Evolutionary conservation across 108 stramenopile species (phyloP).

Genomic region (Poteriospumella lacustris): DNA sequence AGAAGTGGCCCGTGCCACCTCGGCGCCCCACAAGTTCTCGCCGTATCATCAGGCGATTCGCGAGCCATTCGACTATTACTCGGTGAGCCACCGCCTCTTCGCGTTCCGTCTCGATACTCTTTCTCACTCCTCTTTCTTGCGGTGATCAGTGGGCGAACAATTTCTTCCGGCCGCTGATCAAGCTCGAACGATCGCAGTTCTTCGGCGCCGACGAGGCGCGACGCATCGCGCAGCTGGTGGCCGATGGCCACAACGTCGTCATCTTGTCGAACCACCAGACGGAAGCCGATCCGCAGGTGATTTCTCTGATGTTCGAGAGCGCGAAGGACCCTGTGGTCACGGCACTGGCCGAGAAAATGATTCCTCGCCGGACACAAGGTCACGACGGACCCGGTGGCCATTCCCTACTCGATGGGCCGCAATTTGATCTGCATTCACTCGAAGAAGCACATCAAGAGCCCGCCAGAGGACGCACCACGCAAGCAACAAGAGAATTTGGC

Average conservation of each 20-base stretch:
- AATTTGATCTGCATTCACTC: conserved; percentile 64
- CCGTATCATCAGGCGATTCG: not conserved
- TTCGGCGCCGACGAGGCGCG: conserved; percentile 68
- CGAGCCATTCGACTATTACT: not conserved
- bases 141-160: conserved; percentile 76
- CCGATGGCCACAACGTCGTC: conserved; percentile 78
- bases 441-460: conserved; percentile 91
- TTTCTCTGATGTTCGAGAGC: conserved; percentile 62
- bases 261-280: conserved; percentile 90
- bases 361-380: conserved; percentile 94
- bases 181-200: conserved; percentile 61
- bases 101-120: conserved; percentile 50
- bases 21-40: not conserved
- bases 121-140: no score
- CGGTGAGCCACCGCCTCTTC: not conserved
- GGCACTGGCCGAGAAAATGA: conserved; percentile 61
- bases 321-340: conserved; percentile 59
- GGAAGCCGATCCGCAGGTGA: conserved; percentile 84
- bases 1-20: not conserved
- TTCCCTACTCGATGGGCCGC: conserved; percentile 78
- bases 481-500: not conserved
- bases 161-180: conserved; percentile 81
- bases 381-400: conserved; percentile 80
- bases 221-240: conserved; percentile 62
- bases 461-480: conserved; percentile 51